phyloP scores from a whole-genome alignment of 805 yeast species.

The Hanseniaspora jakobsenii region DNA sequence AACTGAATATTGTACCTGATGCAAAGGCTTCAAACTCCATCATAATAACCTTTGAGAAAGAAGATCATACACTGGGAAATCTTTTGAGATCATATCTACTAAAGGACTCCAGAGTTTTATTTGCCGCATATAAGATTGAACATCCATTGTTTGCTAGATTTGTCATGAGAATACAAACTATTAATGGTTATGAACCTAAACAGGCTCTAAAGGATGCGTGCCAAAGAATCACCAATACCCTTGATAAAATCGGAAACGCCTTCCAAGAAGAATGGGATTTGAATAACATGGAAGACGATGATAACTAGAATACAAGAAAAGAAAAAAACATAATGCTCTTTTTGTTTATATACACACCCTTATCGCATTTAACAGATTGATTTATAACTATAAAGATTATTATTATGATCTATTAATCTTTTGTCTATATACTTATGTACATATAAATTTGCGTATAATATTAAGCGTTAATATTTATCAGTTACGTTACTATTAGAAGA shows the following conservation, averaged over 20 bases:
- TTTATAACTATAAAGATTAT: too few species aligned
- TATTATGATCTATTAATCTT: too few species aligned
- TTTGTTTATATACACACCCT: too few species aligned
- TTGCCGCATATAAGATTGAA: constrained; percentile 95
- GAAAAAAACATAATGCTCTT: too few species aligned
- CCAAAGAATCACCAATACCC: constrained; percentile 64
- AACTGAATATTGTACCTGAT: constrained; percentile 85
- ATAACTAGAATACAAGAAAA: too few species aligned
- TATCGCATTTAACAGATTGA: too few species aligned
- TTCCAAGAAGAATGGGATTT: constrained; percentile 90
- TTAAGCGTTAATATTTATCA: too few species aligned
- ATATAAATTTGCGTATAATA: too few species aligned
- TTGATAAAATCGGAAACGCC: constrained; percentile 59
- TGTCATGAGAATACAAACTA: constrained; percentile 87
- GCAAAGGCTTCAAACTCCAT: constrained; percentile 92
- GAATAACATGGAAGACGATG: constrained; percentile 51
- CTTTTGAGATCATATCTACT: constrained; percentile 74
- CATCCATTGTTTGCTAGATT: constrained; percentile 96
- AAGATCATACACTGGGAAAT: constrained; percentile 94
- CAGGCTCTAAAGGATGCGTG: constrained; percentile 88
- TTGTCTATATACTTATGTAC: too few species aligned
- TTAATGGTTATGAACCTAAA: constrained; percentile 84
- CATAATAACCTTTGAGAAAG: constrained; percentile 84
- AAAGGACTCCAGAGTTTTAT: constrained; percentile 77
- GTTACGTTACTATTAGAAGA: too few species aligned